These are phyloP conservation scores for Lichtheimia corymbifera DNA, from an alignment of 371 early-diverging fungal genomes.

Conservation along the genomic window DNA sequence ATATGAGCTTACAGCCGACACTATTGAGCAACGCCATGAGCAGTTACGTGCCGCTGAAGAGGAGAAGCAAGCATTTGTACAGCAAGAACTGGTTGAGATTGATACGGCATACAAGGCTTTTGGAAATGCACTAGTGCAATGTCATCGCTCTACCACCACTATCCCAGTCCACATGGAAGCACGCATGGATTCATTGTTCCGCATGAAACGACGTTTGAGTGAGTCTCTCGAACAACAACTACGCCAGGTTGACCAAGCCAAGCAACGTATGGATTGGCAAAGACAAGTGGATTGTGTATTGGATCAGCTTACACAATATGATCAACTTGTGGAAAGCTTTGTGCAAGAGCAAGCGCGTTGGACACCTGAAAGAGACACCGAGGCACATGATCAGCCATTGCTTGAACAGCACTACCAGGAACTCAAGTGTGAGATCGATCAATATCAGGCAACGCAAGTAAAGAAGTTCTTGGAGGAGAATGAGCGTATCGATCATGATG, in stretches of 20 bases:
- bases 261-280: constrained; percentile 31
- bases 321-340: constrained; percentile 28
- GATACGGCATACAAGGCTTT: constrained; percentile 2
- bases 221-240: constrained; percentile 25
- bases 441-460: background rate
- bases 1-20: constrained; percentile 1
- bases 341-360: constrained; percentile 44
- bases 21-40: background rate
- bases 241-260: constrained; percentile 26
- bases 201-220: constrained; percentile 18
- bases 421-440: background rate
- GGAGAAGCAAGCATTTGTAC: constrained; percentile 2
- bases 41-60: background rate
- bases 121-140: background rate
- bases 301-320: constrained; percentile 15
- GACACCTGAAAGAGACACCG: constrained; percentile 17
- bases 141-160: constrained; percentile 10
- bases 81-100: constrained; percentile 9
- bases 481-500: background rate
- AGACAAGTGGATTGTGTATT: constrained; percentile 22
- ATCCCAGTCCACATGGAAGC: constrained; percentile 36
- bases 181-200: constrained; percentile 36
- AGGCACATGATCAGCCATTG: constrained; percentile 22
- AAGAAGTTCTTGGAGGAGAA: constrained; percentile 10
- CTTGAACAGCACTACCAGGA: constrained; percentile 3